Conservation (phyloP, 345 rosid genomes). For the Clarkia xantiana region DNA sequence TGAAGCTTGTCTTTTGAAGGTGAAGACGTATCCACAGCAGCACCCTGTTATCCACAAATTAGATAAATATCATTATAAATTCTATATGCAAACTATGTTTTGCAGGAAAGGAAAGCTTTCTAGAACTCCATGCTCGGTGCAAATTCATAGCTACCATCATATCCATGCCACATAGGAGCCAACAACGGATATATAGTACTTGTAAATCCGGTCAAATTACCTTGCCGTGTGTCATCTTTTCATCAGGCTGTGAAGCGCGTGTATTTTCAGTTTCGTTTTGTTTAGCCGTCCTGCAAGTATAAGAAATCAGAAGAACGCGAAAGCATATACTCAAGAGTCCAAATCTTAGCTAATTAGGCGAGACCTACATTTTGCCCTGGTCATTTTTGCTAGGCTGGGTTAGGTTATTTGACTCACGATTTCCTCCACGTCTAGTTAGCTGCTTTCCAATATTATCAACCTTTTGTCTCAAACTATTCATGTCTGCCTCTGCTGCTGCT, state of each 20-base stretch:
- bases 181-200: background rate
- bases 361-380: conserved; percentile 30
- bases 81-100: too few relatives aligned
- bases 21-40: background rate
- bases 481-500: conserved; percentile 45
- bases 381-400: conserved; percentile 15
- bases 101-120: too few relatives aligned
- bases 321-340: background rate
- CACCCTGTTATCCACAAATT: too few relatives aligned
- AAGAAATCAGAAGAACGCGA: background rate
- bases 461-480: conserved; percentile 43
- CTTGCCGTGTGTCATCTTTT: conserved; percentile 36
- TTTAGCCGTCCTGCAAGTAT: conserved; percentile 34
- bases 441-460: conserved; percentile 40
- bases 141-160: background rate
- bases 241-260: conserved; percentile 12
- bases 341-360: conserved; percentile 2
- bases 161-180: background rate
- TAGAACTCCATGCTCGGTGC: too few relatives aligned
- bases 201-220: conserved; percentile 12
- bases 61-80: too few relatives aligned
- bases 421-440: conserved; percentile 31
- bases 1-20: conserved; percentile 20
- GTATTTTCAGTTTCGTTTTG: conserved; percentile 23
- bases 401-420: conserved; percentile 22